phyloP scores from a whole-genome alignment of 176 grass and related monocot genomes.

The sorghum (Sorghum bicolor) region Sorghum_bicolor_NCBIv3 NC_012879.2:59467001-59467500 shows the following conservation, averaged over 20 bases:
- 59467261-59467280: slow-evolving; percentile 70
- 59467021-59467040: slow-evolving; percentile 63
- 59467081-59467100: slow-evolving; percentile 79
- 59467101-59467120: slow-evolving; percentile 64
- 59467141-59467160: slow-evolving; percentile 69
- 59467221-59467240: slow-evolving; percentile 37
- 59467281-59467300: slow-evolving; percentile 62
- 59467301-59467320: slow-evolving; percentile 46
- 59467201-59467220: slow-evolving; percentile 74
- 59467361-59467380: slow-evolving; percentile 48
- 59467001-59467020: slow-evolving; percentile 88
- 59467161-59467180: slow-evolving; percentile 68
- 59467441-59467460: slow-evolving; percentile 49
- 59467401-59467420: slow-evolving; percentile 45
- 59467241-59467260: slow-evolving; percentile 45
- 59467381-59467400: slow-evolving; percentile 61
- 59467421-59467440: slow-evolving; percentile 62
- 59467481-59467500: slow-evolving; percentile 64
- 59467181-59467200: slow-evolving; percentile 57
- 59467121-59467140: slow-evolving; percentile 70
- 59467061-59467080: slow-evolving; percentile 51
- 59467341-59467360: slow-evolving; percentile 68
- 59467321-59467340: not conserved
- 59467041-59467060: slow-evolving; percentile 70
- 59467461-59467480: slow-evolving; percentile 50